Conservation (phyloP, 768 basidiomycete species). For the Leccinum broughii region DNA sequence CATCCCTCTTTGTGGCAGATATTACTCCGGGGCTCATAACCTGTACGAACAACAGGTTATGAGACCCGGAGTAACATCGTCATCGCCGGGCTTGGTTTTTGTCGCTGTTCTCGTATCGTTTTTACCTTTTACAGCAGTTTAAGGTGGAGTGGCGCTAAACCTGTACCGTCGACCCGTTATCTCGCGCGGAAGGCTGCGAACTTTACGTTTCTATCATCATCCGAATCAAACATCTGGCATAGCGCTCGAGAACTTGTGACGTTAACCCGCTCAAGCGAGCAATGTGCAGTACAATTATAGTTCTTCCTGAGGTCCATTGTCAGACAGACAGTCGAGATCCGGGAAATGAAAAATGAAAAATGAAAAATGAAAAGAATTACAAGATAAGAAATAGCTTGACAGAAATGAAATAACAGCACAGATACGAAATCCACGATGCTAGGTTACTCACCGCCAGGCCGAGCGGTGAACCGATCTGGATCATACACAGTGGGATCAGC, state of each 20-base stretch:
- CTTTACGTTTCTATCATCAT: neutral
- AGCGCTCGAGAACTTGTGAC: neutral
- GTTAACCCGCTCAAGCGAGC: neutral
- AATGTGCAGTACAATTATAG: neutral
- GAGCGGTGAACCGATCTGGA: constrained; percentile 10
- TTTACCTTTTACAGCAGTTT: neutral
- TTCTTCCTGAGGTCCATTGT: neutral
- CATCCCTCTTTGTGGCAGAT: constrained; percentile 13
- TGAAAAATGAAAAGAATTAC: constrained; percentile 10
- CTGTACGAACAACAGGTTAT: constrained; percentile 10
- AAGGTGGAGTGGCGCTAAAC: neutral
- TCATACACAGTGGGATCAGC: constrained; percentile 17
- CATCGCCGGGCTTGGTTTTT: constrained; percentile 9
- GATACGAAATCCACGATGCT: constrained; percentile 7
- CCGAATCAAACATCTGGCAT: neutral
- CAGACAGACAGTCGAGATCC: neutral
- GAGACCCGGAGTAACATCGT: constrained; percentile 17
- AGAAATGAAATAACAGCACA: constrained; percentile 13
- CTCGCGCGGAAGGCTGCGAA: neutral
- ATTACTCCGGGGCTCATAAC: constrained; percentile 31
- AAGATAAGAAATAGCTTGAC: neutral
- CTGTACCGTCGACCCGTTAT: constrained; percentile 1
- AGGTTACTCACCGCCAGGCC: constrained; percentile 1
- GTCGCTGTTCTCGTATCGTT: constrained; percentile 5
- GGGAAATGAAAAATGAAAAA: constrained; percentile 11